Percentiles rank a stretch among this genome's conserved stretches.
phyloP scores from a whole-genome alignment of 495 filamentous ascomycete genomes.

The Penicillium taxi region DNA sequence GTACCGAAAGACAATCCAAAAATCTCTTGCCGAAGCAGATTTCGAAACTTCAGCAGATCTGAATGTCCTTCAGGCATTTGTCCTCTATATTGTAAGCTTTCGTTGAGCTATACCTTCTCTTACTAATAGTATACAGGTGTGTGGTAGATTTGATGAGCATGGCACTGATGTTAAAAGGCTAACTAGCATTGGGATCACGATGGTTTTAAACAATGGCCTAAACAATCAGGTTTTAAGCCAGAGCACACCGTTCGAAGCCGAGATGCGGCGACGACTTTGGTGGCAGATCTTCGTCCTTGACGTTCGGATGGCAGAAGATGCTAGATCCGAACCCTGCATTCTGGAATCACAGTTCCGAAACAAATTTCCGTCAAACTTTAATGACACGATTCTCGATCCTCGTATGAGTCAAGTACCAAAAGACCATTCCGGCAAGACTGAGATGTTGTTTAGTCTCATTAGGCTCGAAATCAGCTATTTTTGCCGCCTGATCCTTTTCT shows the following conservation, averaged over 20 bases:
- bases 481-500: constrained; percentile 25
- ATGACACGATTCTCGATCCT: constrained; percentile 58
- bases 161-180: constrained; percentile 48
- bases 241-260: constrained; percentile 56
- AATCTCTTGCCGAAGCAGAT: constrained; percentile 55
- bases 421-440: constrained; percentile 49
- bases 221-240: constrained; percentile 48
- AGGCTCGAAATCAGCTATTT: constrained; percentile 45
- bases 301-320: constrained; percentile 59
- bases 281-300: constrained; percentile 68
- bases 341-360: constrained; percentile 56
- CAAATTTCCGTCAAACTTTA: constrained; percentile 54
- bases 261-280: constrained; percentile 70
- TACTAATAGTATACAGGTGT: constrained; percentile 12
- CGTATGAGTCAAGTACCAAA: constrained; percentile 47
- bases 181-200: constrained; percentile 55
- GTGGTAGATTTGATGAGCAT: constrained; percentile 47
- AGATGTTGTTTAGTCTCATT: constrained; percentile 66
- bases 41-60: constrained; percentile 59
- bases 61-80: constrained; percentile 60
- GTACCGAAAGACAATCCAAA: constrained; percentile 64
- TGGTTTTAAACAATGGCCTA: constrained; percentile 60
- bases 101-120: background rate
- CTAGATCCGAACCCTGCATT: constrained; percentile 61
- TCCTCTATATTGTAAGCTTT: constrained; percentile 50